Conservation (phyloP, 2,329 filamentous ascomycete genomes). For the Ophiostoma angusticollis region DNA sequence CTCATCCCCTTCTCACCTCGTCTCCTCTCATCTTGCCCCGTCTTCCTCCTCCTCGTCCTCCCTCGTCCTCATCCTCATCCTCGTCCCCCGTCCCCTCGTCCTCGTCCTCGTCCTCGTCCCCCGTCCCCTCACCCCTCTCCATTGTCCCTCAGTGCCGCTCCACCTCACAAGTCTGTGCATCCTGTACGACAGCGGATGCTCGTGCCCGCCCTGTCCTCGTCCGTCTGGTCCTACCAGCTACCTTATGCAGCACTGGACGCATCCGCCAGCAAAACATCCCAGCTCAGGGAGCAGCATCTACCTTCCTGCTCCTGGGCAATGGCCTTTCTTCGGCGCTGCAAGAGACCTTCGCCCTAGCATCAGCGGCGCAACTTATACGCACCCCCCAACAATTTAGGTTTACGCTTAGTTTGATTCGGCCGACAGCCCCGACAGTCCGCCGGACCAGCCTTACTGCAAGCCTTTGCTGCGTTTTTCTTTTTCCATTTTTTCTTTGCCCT, state of each 20-base stretch:
- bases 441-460: too few species aligned
- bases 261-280: neutral
- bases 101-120: neutral
- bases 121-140: neutral
- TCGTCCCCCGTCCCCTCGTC: neutral
- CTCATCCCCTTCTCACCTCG: neutral
- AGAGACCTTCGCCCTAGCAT: neutral
- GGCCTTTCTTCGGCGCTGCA: conserved; percentile 7
- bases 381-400: neutral
- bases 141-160: too few species aligned
- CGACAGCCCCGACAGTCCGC: too few species aligned
- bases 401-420: neutral
- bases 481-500: too few species aligned
- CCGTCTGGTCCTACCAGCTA: neutral
- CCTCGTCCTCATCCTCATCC: neutral
- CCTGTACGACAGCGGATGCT: conserved; percentile 3
- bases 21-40: too few species aligned
- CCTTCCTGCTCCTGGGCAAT: conserved; percentile 2
- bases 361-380: neutral
- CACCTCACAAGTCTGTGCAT: too few species aligned
- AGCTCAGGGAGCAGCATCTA: neutral
- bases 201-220: conserved; percentile 1
- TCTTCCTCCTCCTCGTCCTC: neutral
- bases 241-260: neutral
- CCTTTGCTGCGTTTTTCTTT: too few species aligned